These are phyloP conservation scores for Tetrapyrgos nigripes DNA, from an alignment of 1,284 basidiomycete species.

Conservation along the genomic window DNA sequence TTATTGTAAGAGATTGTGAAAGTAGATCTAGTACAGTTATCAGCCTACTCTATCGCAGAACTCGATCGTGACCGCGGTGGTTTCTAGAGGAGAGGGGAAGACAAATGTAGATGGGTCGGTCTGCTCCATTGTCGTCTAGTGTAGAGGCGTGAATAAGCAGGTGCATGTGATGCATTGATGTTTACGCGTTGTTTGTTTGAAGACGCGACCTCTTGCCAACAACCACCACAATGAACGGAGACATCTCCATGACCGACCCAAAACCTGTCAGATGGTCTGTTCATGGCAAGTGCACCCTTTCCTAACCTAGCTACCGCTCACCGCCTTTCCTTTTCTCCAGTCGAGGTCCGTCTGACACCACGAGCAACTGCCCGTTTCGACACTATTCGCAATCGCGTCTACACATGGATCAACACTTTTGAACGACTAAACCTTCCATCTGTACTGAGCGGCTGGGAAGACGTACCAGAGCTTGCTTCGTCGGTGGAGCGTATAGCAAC, in stretches of 20 bases:
- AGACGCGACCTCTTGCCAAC: not conserved
- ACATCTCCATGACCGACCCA: constrained; percentile 11
- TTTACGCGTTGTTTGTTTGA: constrained; percentile 51
- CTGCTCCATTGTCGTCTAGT: not conserved
- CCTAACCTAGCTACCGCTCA: constrained; percentile 4
- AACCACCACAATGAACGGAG: not conserved
- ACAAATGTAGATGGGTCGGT: constrained; percentile 64
- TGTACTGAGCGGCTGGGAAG: constrained; percentile 76
- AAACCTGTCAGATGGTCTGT: constrained; percentile 53
- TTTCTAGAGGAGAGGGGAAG: constrained; percentile 54
- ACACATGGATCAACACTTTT: constrained; percentile 64
- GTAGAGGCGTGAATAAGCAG: not conserved
- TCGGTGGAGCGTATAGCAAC: constrained; percentile 84
- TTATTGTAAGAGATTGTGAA: constrained; percentile 7
- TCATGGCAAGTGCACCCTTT: constrained; percentile 50
- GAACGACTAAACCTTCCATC: constrained; percentile 71
- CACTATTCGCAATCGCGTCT: constrained; percentile 69
- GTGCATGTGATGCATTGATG: not conserved
- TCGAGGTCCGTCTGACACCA: constrained; percentile 81
- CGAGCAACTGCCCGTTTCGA: constrained; percentile 75
- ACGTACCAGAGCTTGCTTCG: constrained; percentile 69
- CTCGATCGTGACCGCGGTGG: constrained; percentile 71
- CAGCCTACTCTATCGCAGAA: constrained; percentile 85
- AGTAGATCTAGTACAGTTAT: not conserved
- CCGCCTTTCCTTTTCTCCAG: constrained; percentile 45